Evolutionary conservation across 148 eudicot species (phyloP).

Genomic region (Cornus kousa): DNA sequence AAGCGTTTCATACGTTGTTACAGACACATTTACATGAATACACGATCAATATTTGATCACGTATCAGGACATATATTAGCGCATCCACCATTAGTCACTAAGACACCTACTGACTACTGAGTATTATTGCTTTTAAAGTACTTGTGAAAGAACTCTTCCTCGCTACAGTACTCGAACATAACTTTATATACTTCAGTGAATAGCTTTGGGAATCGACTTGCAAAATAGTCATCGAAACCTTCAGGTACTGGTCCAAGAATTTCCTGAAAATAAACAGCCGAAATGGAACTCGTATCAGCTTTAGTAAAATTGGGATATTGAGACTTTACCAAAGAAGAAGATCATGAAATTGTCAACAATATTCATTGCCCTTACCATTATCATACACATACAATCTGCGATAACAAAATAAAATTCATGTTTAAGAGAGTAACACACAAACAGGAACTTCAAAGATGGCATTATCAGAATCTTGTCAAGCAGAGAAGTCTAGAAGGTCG

Average conservation of each 20-base stretch:
- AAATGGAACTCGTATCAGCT: conserved; percentile 8
- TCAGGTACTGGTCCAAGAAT: conserved; percentile 79
- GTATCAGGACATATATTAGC: neutral
- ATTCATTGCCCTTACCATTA: too few species aligned
- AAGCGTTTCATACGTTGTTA: neutral
- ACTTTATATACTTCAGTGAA: conserved; percentile 80
- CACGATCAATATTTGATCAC: neutral
- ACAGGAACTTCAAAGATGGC: too few species aligned
- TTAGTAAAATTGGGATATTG: neutral
- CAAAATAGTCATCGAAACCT: conserved; percentile 80
- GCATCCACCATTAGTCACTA: neutral
- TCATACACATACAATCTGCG: too few species aligned
- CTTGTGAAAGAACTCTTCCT: conserved; percentile 64
- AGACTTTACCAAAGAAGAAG: neutral
- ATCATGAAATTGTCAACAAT: neutral
- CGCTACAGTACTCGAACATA: conserved; percentile 47
- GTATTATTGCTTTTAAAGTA: conserved; percentile 46
- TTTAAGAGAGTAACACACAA: too few species aligned
- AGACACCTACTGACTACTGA: neutral
- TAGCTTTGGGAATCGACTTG: conserved; percentile 70
- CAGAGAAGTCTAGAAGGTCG: too few species aligned
- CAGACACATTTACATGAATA: conserved; percentile 14
- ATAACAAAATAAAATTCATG: too few species aligned
- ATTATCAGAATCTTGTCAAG: too few species aligned
- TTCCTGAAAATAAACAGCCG: conserved; percentile 41